Percentiles rank a stretch among this genome's conserved stretches.
These are phyloP conservation scores for Aquanectria penicillioides DNA, from an alignment of 2,329 filamentous ascomycete species.

Conservation along the genomic window DNA sequence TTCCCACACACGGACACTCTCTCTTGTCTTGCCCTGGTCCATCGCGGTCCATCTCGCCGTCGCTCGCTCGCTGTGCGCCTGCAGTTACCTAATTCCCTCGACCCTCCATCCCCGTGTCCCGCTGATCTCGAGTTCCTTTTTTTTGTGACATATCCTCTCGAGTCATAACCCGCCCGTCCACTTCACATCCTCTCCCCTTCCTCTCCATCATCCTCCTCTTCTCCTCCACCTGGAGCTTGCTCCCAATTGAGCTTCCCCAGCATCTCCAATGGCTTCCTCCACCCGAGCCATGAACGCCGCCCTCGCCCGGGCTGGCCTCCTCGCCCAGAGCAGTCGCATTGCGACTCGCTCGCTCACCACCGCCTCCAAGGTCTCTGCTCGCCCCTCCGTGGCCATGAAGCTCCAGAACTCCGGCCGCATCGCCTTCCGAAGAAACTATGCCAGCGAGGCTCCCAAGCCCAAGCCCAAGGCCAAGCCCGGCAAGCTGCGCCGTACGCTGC, in stretches of 20 bases:
- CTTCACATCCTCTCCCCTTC: slow-evolving; percentile 15
- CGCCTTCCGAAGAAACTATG: slow-evolving; percentile 58
- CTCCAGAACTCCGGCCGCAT: slow-evolving; percentile 50
- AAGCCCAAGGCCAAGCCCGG: slow-evolving; percentile 60
- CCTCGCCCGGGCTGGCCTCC: slow-evolving; percentile 45
- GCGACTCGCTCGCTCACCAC: slow-evolving; percentile 48
- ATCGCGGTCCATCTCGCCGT: slow-evolving; percentile 32
- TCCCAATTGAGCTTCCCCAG: slow-evolving; percentile 40
- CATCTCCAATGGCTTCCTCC: slow-evolving; percentile 56
- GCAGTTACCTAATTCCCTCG: slow-evolving; percentile 36
- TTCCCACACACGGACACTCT: slow-evolving; percentile 1
- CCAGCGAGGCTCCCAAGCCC: slow-evolving; percentile 60
- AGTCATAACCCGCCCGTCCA: slow-evolving; percentile 1
- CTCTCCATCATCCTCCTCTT: slow-evolving; percentile 21
- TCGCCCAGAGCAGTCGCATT: slow-evolving; percentile 43
- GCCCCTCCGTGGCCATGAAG: slow-evolving; percentile 47
- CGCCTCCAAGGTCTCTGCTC: slow-evolving; percentile 41
- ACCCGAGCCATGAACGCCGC: slow-evolving; percentile 54
- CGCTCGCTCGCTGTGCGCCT: slow-evolving; percentile 28
- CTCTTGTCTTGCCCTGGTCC: background rate
- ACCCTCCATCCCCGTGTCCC: no score
- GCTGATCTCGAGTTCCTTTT: no score
- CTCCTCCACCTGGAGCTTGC: slow-evolving; percentile 10
- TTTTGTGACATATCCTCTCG: slow-evolving; percentile 13
- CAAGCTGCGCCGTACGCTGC: slow-evolving; percentile 75